Evolutionary conservation across 371 early-diverging fungal genomes (phyloP), one percentile per base, ranked within the genome.

Genomic region (Mortierella sp.): DNA sequence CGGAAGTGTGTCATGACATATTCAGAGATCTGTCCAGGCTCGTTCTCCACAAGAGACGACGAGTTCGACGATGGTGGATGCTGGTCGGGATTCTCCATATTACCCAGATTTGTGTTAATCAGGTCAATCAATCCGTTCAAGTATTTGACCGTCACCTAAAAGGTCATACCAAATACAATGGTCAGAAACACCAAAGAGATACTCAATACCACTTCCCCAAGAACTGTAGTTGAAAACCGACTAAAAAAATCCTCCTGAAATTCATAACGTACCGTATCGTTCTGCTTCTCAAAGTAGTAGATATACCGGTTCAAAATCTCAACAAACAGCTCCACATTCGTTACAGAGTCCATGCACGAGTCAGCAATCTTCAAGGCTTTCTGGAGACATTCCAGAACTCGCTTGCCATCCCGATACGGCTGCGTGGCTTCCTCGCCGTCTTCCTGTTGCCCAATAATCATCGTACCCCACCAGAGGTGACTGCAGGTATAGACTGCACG

Each of bases 351-450:
- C 88, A 96, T 89, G 61, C 95, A 93, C 7, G 92, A 89, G 80
- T 95, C 96, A 1, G 98, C 97, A 68, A 96, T 89, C 77, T 94
- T 94, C 25, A 96, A 86, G 6, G 96, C 94, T 79, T 95, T 93
- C 80, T 96, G 94, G 61, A 98, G 82, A 62, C 93, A 93, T 68
- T 94, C 94, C 48, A 96, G 83, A 5, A 92, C 93, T 45, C 92
- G 85, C 68, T 93, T 90, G 52, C 92, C 94, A 74, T 97, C 92
- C 67, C 94, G 87, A 69, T 91, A 93, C 23, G 85, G 72, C 30
- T 75, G 68, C 37, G 68, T 61, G 2, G 70, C 30, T 46, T 75
- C 75, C 59, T 63, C 83, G 19, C 69, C 72, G 30, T 81, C 84
- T 15, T 76, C 69, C 23, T 73, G 66, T 55, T 84, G 81, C 25